These are phyloP conservation scores for Suhomyces vadensis DNA, from an alignment of 805 yeast species.

Conservation along the genomic window DNA sequence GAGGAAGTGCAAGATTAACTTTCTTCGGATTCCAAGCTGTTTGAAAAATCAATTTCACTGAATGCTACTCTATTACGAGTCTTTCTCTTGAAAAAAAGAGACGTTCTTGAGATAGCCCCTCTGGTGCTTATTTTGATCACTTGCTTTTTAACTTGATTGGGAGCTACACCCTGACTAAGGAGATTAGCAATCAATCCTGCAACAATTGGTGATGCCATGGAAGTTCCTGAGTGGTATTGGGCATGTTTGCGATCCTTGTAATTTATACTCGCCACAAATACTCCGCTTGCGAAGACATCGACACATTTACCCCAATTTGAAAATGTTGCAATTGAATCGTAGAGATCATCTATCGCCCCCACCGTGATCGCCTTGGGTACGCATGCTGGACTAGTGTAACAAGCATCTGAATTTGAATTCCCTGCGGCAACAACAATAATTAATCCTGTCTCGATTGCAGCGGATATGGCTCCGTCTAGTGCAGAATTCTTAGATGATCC, in stretches of 20 bases:
- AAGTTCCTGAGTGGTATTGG: constrained; percentile 63
- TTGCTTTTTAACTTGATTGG: constrained; percentile 40
- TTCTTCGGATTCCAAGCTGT: constrained; percentile 7
- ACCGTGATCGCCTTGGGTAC: constrained; percentile 72
- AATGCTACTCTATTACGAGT: constrained; percentile 62
- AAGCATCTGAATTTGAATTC: constrained; percentile 74
- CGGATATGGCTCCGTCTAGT: constrained; percentile 72
- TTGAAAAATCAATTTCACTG: constrained; percentile 25
- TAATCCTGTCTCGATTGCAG: constrained; percentile 72
- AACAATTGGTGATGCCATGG: constrained; percentile 80
- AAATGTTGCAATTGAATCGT: constrained; percentile 70
- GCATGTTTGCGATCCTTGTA: constrained; percentile 26
- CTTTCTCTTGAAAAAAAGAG: constrained; percentile 46
- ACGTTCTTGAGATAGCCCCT: constrained; percentile 48
- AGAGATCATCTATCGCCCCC: constrained; percentile 82
- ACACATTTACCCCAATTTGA: constrained; percentile 96
- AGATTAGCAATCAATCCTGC: constrained; percentile 63
- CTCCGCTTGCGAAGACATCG: constrained; percentile 83
- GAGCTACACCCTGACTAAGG: constrained; percentile 51
- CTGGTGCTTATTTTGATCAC: constrained; percentile 49
- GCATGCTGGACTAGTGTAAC: constrained; percentile 84
- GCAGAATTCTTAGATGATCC: constrained; percentile 72
- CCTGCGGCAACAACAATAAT: constrained; percentile 86
- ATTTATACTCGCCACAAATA: constrained; percentile 58
- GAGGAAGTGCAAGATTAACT: no score